Percentiles rank a stretch among this genome's conserved stretches.
These are phyloP conservation scores for Xylariales sp. DNA, from an alignment of 2,329 filamentous ascomycete genomes.

Conservation along the genomic window DNA sequence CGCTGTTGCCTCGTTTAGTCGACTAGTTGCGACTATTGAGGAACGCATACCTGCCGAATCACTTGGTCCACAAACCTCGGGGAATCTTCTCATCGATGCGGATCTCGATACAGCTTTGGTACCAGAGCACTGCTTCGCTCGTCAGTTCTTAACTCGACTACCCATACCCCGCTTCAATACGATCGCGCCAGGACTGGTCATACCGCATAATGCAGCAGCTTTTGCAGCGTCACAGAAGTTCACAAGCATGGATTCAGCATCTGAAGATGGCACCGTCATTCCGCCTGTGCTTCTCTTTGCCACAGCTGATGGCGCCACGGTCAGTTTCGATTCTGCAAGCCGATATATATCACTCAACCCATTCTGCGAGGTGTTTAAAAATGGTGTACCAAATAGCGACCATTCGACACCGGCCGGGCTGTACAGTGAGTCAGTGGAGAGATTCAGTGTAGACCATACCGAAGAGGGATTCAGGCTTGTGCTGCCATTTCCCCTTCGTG, in stretches of 20 bases:
- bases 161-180: constrained; percentile 13
- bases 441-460: constrained; percentile 14
- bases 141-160: constrained; percentile 17
- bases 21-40: constrained; percentile 21
- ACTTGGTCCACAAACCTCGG: not conserved
- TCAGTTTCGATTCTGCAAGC: not conserved
- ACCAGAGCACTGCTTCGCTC: constrained; percentile 14
- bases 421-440: constrained; percentile 22
- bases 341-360: not conserved
- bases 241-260: constrained; percentile 12
- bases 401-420: constrained; percentile 18
- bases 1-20: constrained; percentile 21
- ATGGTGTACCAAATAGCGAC: not conserved
- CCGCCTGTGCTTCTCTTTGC: constrained; percentile 26
- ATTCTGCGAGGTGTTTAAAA: not conserved
- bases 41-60: constrained; percentile 11
- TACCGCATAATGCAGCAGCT: constrained; percentile 10
- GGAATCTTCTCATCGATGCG: constrained; percentile 5
- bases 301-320: not conserved
- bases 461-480: constrained; percentile 26
- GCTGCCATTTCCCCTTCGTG: constrained; percentile 15
- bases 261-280: constrained; percentile 8
- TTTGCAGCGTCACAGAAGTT: constrained; percentile 20
- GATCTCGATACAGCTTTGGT: constrained; percentile 16
- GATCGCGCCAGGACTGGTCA: constrained; percentile 17